These are phyloP conservation scores for Helotiales sp. DNA, from an alignment of 2,329 filamentous ascomycete genomes.

Conservation along the genomic window DNA sequence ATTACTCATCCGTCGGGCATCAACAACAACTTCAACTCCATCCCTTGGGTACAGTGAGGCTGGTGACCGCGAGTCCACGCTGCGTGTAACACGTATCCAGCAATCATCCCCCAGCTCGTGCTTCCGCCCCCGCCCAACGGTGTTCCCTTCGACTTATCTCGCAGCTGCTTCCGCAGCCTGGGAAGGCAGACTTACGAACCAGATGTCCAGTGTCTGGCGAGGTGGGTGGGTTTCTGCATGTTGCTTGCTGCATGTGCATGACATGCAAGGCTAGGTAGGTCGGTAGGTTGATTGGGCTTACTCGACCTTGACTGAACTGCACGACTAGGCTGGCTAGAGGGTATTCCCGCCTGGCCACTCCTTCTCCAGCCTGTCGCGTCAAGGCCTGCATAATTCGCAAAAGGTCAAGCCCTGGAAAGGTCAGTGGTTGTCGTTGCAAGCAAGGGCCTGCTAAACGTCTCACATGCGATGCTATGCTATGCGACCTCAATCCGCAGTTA, in stretches of 20 bases:
- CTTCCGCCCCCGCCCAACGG: background rate
- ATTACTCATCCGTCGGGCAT: constrained; percentile 12
- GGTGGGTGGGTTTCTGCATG: background rate
- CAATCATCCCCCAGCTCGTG: background rate
- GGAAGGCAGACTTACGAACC: background rate
- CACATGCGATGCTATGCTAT: constrained; percentile 5
- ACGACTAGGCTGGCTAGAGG: constrained; percentile 6
- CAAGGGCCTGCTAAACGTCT: background rate
- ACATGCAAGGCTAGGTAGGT: constrained; percentile 3
- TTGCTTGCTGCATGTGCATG: constrained; percentile 2
- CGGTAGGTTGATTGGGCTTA: background rate
- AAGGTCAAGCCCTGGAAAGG: constrained; percentile 9
- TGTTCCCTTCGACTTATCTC: background rate
- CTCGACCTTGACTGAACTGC: background rate
- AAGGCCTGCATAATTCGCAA: constrained; percentile 18
- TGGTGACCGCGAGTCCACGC: constrained; percentile 5
- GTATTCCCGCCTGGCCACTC: constrained; percentile 7
- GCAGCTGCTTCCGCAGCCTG: background rate
- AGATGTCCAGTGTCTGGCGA: background rate
- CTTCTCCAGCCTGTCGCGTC: constrained; percentile 5
- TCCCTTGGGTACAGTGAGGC: constrained; percentile 16
- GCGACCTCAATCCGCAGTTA: constrained; percentile 17
- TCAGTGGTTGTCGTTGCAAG: constrained; percentile 17
- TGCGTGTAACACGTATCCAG: constrained; percentile 20
- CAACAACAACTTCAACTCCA: background rate